Base-by-base conservation (phyloP, 208 protist species). In the Leishmania aethiopica region DNA sequence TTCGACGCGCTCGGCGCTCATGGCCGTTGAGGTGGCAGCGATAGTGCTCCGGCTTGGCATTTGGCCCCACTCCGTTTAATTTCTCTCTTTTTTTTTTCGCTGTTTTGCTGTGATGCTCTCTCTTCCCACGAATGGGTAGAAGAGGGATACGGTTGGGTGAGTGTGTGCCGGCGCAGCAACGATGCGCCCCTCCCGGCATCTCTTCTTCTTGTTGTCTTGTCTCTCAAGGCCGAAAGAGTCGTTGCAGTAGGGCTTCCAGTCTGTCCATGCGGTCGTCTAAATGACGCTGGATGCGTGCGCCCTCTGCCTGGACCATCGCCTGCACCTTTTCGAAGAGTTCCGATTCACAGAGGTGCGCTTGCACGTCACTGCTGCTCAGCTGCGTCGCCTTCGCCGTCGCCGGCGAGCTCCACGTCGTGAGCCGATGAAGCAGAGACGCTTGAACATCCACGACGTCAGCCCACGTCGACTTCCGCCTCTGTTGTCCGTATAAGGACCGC, bases 181-280 rank as follows among this genome's bases (percentile, higher is more conserved):
- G 7, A 76, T 0, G 13, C 28, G 49, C 72, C 17, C 1, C 49
- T 11, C 72, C 17, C 25, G 42, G 32, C 70, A 55, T 32, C 45
- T 49, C 5, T 51, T 3, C 42, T 17, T n/a, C 6, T 17, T 2
- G 22, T 10, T 11, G n/a, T n/a, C 0, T 32, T 62, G 5, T n/a
- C n/a, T 32, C 17, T 17, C 47, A 62, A 69, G 37, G 2, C 7
- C 19, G 40, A 42, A 74, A 64, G 10, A 78, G 37, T 19, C 32
- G 42, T n/a, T 79, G 45, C 53, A 86, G 62, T 78, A 86, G 42
- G 1, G 28, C 32, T 40, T 86, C 82, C 19, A 86, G 47, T 22
- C 78, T 73, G 35, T 82, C 62, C 82, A 86, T 75, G 40, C 82
- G 82, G 10, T 32, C 55, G 40, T 86, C 82, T 0, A 86, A 35